These are phyloP conservation scores for Thyridium curvatum DNA, from an alignment of 2,329 filamentous ascomycete species.

Conservation along the genomic window DNA sequence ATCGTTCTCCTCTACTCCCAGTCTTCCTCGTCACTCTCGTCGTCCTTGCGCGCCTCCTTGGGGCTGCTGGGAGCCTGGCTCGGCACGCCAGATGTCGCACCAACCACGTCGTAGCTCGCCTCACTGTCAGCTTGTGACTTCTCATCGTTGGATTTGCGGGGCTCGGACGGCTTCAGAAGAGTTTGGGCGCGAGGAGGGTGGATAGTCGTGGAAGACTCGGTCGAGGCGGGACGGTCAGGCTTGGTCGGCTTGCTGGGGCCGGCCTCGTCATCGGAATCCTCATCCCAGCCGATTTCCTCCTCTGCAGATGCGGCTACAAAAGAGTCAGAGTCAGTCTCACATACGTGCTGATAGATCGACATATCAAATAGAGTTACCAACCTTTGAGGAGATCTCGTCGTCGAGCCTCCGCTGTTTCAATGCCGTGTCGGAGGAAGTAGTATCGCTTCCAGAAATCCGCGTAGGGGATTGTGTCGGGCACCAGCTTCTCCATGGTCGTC, in stretches of 20 bases:
- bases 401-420: conserved; percentile 87
- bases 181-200: conserved; percentile 37
- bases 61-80: conserved; percentile 71
- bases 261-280: conserved; percentile 32
- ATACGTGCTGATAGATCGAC: background rate
- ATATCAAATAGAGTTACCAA: conserved; percentile 38
- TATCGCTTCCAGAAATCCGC: conserved; percentile 88
- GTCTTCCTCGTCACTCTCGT: conserved; percentile 66
- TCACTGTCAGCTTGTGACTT: conserved; percentile 91
- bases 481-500: conserved; percentile 86
- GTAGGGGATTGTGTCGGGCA: conserved; percentile 91
- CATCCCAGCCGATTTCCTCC: conserved; percentile 66
- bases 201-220: conserved; percentile 54
- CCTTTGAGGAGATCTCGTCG: conserved; percentile 87
- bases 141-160: conserved; percentile 76
- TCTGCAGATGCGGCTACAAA: conserved; percentile 58
- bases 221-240: conserved; percentile 37
- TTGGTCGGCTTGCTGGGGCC: conserved; percentile 15
- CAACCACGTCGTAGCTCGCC: conserved; percentile 91
- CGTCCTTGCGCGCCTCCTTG: conserved; percentile 47
- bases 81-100: conserved; percentile 65
- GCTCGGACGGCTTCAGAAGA: conserved; percentile 55
- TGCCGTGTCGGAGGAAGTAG: conserved; percentile 87
- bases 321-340: conserved; percentile 10
- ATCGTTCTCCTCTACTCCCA: conserved; percentile 68